Evolutionary conservation across 2,329 filamentous ascomycete species (phyloP), one percentile per base, ranked within the genome.

Genomic region (Fusarium penzigii): DNA sequence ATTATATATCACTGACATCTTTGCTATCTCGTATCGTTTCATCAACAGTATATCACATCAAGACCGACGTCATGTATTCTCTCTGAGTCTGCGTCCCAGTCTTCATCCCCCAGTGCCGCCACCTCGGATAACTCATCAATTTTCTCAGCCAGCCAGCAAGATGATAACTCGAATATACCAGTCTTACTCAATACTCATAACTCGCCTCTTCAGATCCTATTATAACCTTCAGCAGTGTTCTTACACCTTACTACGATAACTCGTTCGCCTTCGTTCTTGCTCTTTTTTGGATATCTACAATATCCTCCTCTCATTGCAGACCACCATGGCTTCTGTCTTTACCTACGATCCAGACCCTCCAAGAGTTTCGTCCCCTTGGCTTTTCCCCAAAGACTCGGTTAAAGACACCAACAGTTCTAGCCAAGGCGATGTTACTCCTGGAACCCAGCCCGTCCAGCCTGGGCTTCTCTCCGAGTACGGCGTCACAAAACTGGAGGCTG

Each of bases 321-420:
- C 10, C 49, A 95, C 10, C 49, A 95, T 94, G 90, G 93, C 94
- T 52, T 97, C 93, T 12, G 90, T 99, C 62, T 99, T 99, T 70
- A 97, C 93, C 0, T 99, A 90, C 69, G 91, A 97, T 56, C 86
- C 90, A 3, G 88, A 96, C 59, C 90, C 92, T 42, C 90, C 90
- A 2, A 80, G 90, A 70, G 91, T 97, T 36, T 88, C 89, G 13
- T 97, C 93, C 16, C 94, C 94, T 14, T 99, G 94, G 94, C 81
- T 88, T 46, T 84, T 79, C 11, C 81, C 86, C 1, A 75, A 78
- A 39, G 76, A 77, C 39, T 59, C 73, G 29, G 71, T 48, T 69
- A 49, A 72, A 68, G 45, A 71, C 67, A 48, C 58, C 66, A 29
- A 73, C 62, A 65, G 72, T 45, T 29, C 55, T 29, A 43, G 44